Evolutionary conservation across 176 grass and related monocot genomes (phyloP), one percentile per base, ranked within the genome.

Genomic region (Pontederia crassipes): DNA sequence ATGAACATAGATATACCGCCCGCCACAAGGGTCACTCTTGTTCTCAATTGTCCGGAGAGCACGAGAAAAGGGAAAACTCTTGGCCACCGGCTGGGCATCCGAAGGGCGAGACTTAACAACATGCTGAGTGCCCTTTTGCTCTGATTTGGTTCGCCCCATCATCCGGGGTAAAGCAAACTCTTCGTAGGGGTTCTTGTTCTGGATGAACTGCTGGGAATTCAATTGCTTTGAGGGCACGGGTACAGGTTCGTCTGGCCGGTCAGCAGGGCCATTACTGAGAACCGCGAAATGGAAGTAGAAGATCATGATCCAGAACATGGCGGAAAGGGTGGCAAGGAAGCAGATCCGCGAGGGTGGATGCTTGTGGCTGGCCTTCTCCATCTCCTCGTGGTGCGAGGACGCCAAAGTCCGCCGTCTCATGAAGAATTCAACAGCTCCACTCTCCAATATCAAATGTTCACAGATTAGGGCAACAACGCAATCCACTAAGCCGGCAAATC

Each of bases 1-100:
- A 40, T 94, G 76, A 46, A 79, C 69, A 79, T 84, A 93, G 72
- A 93, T 49, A 75, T 94, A 88, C 75, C 84, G 62, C 0, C 84
- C 81, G 3, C 65, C 45, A 72, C 89, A 94, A 3, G 48, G 68
- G 50, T 82, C 81, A 50, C 4, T 65, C 64, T 66, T 66, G 48
- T 17, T 66, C 12, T 51, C 63, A 0, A 52, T 11, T 12, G 51
- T 40, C 32, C 16, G 11, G 20, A 55, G 65, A 20, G 57, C 11
- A 5, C 24, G 17, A 27, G 40, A 5, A 17, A 54, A 55, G 12
- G 47, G n/a, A 28, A 55, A 54, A 1, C 27, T 28, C 28, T 61
- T 48, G 11, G 12, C 32, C 11, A 17, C 8, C 8, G 54, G 24
- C 7, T 45, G 45, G 28, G 24, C 18, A 65, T 5, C 28, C 10